Conservation (phyloP, 805 yeast species). For the Metschnikowia sp. region DNA sequence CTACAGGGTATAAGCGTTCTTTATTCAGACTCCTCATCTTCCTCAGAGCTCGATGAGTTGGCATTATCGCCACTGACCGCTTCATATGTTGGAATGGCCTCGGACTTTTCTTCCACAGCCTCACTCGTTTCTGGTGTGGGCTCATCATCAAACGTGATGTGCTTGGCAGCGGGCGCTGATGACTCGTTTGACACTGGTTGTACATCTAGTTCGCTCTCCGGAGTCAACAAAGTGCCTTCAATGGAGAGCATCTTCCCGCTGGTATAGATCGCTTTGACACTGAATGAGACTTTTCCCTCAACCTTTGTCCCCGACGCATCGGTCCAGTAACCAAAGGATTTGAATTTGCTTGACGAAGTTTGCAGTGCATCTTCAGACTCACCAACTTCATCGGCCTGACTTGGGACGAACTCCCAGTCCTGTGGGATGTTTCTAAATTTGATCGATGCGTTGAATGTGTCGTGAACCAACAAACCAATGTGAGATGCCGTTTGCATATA, state of each 20-base stretch:
- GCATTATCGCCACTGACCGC: constrained; percentile 2
- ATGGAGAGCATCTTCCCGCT: constrained; percentile 81
- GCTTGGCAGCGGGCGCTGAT: constrained; percentile 9
- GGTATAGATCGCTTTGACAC: constrained; percentile 66
- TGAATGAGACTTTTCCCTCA: constrained; percentile 79
- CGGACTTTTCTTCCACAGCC: constrained; percentile 2
- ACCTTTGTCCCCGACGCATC: constrained; percentile 71
- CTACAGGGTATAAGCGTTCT: background rate
- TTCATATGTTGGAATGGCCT: background rate
- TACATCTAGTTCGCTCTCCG: constrained; percentile 53
- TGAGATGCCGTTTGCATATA: constrained; percentile 95
- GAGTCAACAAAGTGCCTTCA: constrained; percentile 77
- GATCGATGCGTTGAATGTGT: constrained; percentile 92
- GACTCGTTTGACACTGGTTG: constrained; percentile 46
- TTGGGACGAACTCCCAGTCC: constrained; percentile 81
- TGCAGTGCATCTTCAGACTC: constrained; percentile 19
- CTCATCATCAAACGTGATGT: constrained; percentile 18
- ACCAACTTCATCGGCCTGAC: constrained; percentile 59
- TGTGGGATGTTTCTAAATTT: constrained; percentile 82
- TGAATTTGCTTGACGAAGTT: constrained; percentile 28
- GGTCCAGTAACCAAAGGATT: constrained; percentile 82
- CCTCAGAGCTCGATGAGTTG: constrained; percentile 13
- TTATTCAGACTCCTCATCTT: constrained; percentile 10
- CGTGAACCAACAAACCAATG: constrained; percentile 85
- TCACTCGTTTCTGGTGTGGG: constrained; percentile 3